Percentiles rank a stretch among this genome's conserved stretches.
phyloP scores from a whole-genome alignment of 371 early-diverging fungal species.

The Astathelohania contejeani region DNA sequence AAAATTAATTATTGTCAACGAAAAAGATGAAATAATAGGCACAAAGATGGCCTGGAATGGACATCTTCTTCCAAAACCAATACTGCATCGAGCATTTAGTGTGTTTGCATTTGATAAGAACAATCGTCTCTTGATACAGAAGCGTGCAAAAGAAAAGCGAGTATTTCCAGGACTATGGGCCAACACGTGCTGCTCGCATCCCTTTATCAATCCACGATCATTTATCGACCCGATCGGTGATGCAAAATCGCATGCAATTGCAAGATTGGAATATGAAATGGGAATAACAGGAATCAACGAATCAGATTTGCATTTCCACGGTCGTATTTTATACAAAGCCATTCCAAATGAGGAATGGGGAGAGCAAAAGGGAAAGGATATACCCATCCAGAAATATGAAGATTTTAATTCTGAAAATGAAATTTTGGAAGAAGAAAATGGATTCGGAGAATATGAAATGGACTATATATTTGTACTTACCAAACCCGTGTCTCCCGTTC shows the following conservation, averaged over 20 bases:
- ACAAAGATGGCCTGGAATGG: conserved; percentile 16
- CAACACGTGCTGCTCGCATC: conserved; percentile 29
- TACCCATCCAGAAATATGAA: background rate
- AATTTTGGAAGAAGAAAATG: background rate
- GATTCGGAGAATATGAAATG: background rate
- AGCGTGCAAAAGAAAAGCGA: conserved; percentile 9
- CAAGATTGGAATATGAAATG: conserved; percentile 14
- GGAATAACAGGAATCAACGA: conserved; percentile 8
- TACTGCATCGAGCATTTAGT: conserved; percentile 19
- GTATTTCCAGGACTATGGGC: conserved; percentile 26
- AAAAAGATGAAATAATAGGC: conserved; percentile 17
- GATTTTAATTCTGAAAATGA: background rate
- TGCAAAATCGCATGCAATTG: conserved; percentile 12
- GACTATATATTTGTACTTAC: conserved; percentile 5
- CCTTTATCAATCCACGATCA: conserved; percentile 12
- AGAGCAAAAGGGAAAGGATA: background rate
- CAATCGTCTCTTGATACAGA: conserved; percentile 12
- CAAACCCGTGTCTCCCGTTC: background rate
- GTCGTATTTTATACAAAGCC: conserved; percentile 19
- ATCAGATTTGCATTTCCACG: conserved; percentile 12
- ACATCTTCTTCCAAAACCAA: background rate
- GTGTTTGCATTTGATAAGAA: conserved; percentile 22
- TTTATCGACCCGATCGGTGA: conserved; percentile 16
- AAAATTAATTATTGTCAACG: conserved; percentile 17
- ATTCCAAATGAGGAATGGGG: background rate